phyloP scores from a whole-genome alignment of 1,284 basidiomycete genomes.

The Ustilago esculenta region DNA sequence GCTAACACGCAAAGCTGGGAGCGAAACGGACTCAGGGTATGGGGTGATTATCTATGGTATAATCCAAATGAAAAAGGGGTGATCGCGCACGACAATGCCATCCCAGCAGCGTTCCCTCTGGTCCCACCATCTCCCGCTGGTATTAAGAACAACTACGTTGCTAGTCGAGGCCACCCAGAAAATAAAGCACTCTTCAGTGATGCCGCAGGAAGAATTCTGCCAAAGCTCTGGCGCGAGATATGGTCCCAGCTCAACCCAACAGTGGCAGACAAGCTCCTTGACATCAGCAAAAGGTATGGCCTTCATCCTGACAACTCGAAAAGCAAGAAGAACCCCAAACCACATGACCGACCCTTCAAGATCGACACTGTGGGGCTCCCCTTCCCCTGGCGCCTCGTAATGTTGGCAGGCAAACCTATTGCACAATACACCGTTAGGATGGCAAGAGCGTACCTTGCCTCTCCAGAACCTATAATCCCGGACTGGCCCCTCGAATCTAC shows the following conservation, averaged over 20 bases:
- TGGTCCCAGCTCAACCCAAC: slow-evolving; percentile 1
- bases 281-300: background rate
- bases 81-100: background rate
- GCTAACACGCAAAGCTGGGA: too few relatives aligned
- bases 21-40: too few relatives aligned
- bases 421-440: background rate
- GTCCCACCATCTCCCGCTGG: slow-evolving; percentile 8
- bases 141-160: slow-evolving; percentile 10
- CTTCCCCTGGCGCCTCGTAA: slow-evolving; percentile 9
- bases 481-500: slow-evolving; percentile 10
- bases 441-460: too few relatives aligned
- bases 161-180: slow-evolving; percentile 1
- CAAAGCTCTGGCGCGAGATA: background rate
- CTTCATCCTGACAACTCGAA: slow-evolving; percentile 8
- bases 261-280: background rate
- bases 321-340: slow-evolving; percentile 5
- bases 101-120: background rate
- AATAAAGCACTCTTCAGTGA: background rate
- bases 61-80: background rate
- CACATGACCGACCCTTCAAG: slow-evolving; percentile 15
- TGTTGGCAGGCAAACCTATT: background rate
- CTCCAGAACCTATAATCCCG: background rate
- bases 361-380: slow-evolving; percentile 11
- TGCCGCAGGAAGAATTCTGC: slow-evolving; percentile 1
- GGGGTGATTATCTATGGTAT: too few relatives aligned